Evolutionary conservation across 108 stramenopile species (phyloP), one percentile per base, ranked within the genome.

Genomic region (Nitzschia sp.): DNA sequence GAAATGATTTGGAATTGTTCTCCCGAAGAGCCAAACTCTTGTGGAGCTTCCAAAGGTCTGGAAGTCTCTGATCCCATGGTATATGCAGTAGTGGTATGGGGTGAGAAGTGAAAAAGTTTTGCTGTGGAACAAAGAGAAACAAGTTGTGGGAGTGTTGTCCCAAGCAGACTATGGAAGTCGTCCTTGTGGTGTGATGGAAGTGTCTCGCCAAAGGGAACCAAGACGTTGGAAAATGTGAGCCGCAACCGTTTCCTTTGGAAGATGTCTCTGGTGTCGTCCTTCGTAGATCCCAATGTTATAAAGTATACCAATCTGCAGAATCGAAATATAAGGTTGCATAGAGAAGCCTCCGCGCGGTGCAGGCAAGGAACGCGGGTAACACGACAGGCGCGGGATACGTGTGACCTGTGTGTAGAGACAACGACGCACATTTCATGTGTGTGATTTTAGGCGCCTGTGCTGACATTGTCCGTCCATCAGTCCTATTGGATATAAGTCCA

Each of bases 1-100:
- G 75, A 76, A 19, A 76, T 70, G 55, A 76, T 63, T 38, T 63
- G 67, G 56, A 76, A 76, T 12, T 67, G 51, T 63, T 76, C 68
- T 40, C 58, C 69, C 20, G 46, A n/a, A 21, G 37, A 3, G 1
- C 42, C 58, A n/a, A 43, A 60, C 34, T 64, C 69, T 8, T 63
- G 57, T 41, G 75, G 73, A 10, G 57, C 46, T 38, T 67, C 65
- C 11, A 73, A 12, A 43, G 63, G 72, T 52, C 70, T 76, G 25
- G 75, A 76, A 39, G 68, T 55, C 41, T 70, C 63, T 21, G 53
- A 48, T 57, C 75, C 75, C 75, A 69, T 70, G 55, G 29, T 58
- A 15, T n/a, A 17, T 44, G 63, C 0, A 34, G 29, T 34, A 34
- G 29, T 34, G 53, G 48, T 19, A 50, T 26, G 21, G 59, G 2